Evolutionary conservation across 306 rosid genomes (phyloP), one percentile per base, ranked within the genome.

Genomic region (Aeschynomene evenia): DNA sequence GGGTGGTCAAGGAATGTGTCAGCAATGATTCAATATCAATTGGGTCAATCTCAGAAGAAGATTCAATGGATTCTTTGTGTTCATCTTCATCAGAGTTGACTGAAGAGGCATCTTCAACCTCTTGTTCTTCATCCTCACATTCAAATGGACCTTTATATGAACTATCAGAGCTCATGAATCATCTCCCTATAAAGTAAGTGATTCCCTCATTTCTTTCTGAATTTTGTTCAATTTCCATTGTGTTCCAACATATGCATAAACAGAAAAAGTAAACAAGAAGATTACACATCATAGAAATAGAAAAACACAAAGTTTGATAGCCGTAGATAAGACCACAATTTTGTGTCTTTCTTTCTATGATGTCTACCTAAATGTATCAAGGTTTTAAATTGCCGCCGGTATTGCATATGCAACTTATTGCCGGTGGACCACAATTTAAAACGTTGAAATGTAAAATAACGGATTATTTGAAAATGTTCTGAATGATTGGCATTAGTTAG

Each of bases 131-230:
- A 0, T 72, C 86, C 9, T 69, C 82, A 28, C 64, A 55, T 31
- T 80, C 86, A 56, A 84, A 82, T 68, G 97, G 92, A 4, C 97
- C 97, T 62, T 77, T 91, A 1, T 85, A 52, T 75, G 89, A 87
- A 45, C 43, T 94, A 36, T 80, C 96, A 15, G 95, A 89, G 45
- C 96, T 94, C 74, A 81, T 91, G 92, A 72, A 63, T 34, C 86
- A 88, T 61, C 97, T 94, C 9, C 99, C 99, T 7, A 72, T 94
- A 1, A 91, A 89, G 99, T 92, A 86, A 62, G 84, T 68, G 21
- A 50, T 28, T 58, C 24, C 52, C 4, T 53, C 62, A 4, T 71
- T 0, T 13, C 3, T 46, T 50, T 59, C 42, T 42, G 2, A 26
- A 13, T 53, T 59, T 49, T 21, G 7, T 42, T 66, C 42, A n/a